Evolutionary conservation across 225 moss, liverwort and hornwort species (phyloP).

Genomic region (Bryoerythrophyllum caledonicum): DNA sequence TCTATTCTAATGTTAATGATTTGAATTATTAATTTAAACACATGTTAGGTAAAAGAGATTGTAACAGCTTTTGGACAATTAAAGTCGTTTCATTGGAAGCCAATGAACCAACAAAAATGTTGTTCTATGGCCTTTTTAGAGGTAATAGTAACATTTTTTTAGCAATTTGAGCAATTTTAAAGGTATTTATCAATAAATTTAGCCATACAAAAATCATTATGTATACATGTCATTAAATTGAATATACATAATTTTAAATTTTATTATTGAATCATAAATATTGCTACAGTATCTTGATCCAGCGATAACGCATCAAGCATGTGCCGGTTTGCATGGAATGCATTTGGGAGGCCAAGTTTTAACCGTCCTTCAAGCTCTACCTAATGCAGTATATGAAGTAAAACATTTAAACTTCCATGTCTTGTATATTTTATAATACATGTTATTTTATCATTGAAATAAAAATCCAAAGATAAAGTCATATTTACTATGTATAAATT

Average conservation of each 20-base stretch:
- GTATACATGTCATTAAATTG: no score
- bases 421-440: no score
- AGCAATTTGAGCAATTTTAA: no score
- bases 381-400: slow-evolving; percentile 54
- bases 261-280: background rate
- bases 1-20: no score
- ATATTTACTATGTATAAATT: fast-evolving
- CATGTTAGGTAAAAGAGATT: slow-evolving; percentile 70
- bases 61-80: slow-evolving; percentile 91
- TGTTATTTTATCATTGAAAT: fast-evolving
- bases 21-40: background rate
- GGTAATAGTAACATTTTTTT: slow-evolving; percentile 48
- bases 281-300: slow-evolving; percentile 77
- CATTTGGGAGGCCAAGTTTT: slow-evolving; percentile 60
- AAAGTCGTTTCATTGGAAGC: slow-evolving; percentile 85
- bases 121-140: slow-evolving; percentile 66
- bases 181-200: no score
- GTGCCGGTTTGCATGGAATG: slow-evolving; percentile 85
- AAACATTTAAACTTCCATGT: fast-evolving
- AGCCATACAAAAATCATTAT: no score
- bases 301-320: slow-evolving; percentile 57
- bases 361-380: slow-evolving; percentile 67
- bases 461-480: fast-evolving
- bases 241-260: background rate
- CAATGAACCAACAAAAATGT: slow-evolving; percentile 36